Evolutionary conservation across 371 early-diverging fungal genomes (phyloP).

Genomic region (Mortierella sp.): DNA sequence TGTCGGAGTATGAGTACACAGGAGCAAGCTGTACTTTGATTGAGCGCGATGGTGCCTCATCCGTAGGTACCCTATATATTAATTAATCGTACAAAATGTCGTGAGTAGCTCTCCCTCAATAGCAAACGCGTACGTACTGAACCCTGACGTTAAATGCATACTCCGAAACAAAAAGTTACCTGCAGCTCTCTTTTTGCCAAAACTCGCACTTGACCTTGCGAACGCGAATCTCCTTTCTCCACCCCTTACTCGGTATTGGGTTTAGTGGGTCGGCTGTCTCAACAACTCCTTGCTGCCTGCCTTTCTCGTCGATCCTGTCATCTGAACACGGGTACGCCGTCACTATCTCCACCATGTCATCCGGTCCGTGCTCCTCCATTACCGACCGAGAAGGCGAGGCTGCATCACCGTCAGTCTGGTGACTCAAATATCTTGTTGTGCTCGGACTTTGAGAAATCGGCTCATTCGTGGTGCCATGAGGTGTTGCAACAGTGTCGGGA

Average conservation of each 20-base stretch:
- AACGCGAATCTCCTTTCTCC: conserved; percentile 49
- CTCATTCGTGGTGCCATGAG: neutral
- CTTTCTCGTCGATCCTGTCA: neutral
- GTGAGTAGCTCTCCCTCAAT: neutral
- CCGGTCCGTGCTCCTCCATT: neutral
- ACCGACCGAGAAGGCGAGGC: neutral
- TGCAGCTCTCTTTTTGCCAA: conserved; percentile 56
- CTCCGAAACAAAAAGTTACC: conserved; percentile 9
- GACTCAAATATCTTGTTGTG: neutral
- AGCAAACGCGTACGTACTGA: neutral
- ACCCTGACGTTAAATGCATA: neutral
- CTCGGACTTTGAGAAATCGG: neutral
- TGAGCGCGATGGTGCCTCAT: conserved; percentile 11
- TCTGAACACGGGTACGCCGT: neutral
- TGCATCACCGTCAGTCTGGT: neutral
- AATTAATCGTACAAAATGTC: too few species aligned
- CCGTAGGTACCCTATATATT: neutral
- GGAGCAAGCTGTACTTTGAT: conserved; percentile 35
- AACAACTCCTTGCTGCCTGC: neutral
- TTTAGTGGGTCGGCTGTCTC: neutral
- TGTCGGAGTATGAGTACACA: conserved; percentile 36
- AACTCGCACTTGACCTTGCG: conserved; percentile 57
- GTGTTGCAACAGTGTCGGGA: neutral
- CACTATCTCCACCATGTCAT: neutral
- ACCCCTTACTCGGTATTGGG: neutral